These are phyloP conservation scores for Torulaspora pretoriensis DNA, from an alignment of 1,139 yeast species.

Conservation along the genomic window DNA sequence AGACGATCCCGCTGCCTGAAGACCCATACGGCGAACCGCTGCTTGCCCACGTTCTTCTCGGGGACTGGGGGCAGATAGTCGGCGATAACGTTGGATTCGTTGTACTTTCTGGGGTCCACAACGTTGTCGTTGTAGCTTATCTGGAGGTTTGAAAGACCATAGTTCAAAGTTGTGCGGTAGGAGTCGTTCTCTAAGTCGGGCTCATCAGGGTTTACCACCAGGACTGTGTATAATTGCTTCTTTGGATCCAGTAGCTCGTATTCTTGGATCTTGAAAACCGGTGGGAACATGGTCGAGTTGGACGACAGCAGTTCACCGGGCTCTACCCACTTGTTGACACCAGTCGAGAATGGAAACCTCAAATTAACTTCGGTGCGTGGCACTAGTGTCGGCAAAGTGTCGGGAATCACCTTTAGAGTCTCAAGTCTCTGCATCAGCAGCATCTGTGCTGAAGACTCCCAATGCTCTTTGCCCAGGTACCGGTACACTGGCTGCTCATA, in stretches of 20 bases:
- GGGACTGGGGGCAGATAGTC: slow-evolving; percentile 84
- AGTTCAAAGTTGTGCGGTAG: slow-evolving; percentile 68
- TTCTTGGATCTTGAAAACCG: slow-evolving; percentile 70
- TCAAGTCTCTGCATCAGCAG: slow-evolving; percentile 69
- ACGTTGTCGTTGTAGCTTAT: slow-evolving; percentile 56
- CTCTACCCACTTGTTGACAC: slow-evolving; percentile 60
- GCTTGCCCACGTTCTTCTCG: slow-evolving; percentile 78
- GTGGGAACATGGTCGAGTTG: slow-evolving; percentile 67
- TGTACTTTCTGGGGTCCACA: slow-evolving; percentile 50
- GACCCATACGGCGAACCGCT: slow-evolving; percentile 88
- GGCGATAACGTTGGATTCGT: slow-evolving; percentile 36
- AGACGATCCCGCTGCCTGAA: slow-evolving; percentile 55
- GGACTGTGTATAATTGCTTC: slow-evolving; percentile 59
- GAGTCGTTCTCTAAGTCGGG: slow-evolving; percentile 72
- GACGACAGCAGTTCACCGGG: slow-evolving; percentile 79
- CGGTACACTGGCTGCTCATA: slow-evolving; percentile 76
- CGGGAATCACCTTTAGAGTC: slow-evolving; percentile 81
- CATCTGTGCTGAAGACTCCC: slow-evolving; percentile 58
- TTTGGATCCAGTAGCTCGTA: slow-evolving; percentile 49
- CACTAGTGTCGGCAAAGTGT: slow-evolving; percentile 83
- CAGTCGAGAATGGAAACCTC: slow-evolving; percentile 67
- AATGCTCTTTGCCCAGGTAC: slow-evolving; percentile 58
- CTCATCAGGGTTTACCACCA: slow-evolving; percentile 87
- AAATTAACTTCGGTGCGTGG: slow-evolving; percentile 75
- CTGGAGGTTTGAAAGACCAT: slow-evolving; percentile 70